These are phyloP conservation scores for Myriosclerotinia duriaeana DNA, from an alignment of 2,329 filamentous ascomycete genomes.

Conservation along the genomic window DNA sequence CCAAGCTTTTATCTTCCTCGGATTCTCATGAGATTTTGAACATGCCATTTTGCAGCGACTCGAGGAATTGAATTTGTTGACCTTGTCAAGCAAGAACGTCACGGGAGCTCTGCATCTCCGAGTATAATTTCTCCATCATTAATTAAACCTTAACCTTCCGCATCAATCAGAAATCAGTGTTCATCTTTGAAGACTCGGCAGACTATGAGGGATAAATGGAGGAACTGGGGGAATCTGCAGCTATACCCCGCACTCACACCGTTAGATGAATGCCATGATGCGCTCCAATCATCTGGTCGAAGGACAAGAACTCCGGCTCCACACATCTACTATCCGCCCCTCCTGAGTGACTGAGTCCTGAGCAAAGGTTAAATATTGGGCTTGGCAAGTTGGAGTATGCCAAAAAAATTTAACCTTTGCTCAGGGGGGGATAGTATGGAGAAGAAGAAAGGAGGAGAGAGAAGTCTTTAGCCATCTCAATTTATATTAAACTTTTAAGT, in stretches of 20 bases:
- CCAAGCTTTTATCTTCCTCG: background rate
- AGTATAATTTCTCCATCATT: background rate
- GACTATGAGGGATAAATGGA: background rate
- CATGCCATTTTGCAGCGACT: too few species aligned
- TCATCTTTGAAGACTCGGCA: too few species aligned
- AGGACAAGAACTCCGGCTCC: background rate
- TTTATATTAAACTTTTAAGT: background rate
- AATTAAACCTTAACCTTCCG: background rate
- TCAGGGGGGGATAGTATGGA: too few species aligned
- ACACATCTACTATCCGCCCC: background rate
- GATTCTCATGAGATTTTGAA: background rate
- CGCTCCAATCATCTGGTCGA: constrained; percentile 14
- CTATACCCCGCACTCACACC: background rate
- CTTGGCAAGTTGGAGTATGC: too few species aligned
- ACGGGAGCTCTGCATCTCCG: background rate
- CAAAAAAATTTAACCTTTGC: too few species aligned
- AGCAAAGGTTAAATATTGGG: too few species aligned
- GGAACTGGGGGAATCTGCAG: constrained; percentile 7
- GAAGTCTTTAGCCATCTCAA: too few species aligned
- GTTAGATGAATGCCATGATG: constrained; percentile 3
- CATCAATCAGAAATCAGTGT: background rate
- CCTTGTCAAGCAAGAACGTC: too few species aligned
- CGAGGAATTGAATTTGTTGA: too few species aligned
- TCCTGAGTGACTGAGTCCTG: too few species aligned
- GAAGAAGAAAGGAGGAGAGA: background rate